Percentiles rank a stretch among this genome's conserved stretches.
Conservation (phyloP, 352 stramenopile genomes). For the Globisporangium nodosum region DNA sequence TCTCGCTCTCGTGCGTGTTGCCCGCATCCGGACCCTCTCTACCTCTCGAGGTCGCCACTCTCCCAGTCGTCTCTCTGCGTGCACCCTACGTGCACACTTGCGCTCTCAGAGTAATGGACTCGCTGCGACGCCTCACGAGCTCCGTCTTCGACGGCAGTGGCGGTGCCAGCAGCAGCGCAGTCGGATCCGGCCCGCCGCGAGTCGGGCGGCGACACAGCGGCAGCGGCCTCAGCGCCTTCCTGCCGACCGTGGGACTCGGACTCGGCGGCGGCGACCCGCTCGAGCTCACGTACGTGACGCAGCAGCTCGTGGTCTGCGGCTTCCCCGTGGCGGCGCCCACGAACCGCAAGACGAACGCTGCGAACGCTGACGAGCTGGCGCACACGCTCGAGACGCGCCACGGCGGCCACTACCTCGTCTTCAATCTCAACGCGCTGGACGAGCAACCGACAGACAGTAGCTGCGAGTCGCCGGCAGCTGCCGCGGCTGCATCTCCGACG, state of each 20-base stretch:
- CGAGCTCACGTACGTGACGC: constrained; percentile 72
- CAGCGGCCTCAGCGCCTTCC: constrained; percentile 14
- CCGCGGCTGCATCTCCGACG: background rate
- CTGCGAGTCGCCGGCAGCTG: constrained; percentile 1
- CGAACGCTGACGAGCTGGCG: constrained; percentile 69
- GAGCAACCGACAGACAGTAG: constrained; percentile 9
- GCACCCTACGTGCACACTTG: background rate
- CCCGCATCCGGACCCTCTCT: too few species aligned
- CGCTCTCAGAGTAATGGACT: constrained; percentile 39
- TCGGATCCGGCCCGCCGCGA: constrained; percentile 17
- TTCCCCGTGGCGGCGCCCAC: constrained; percentile 46
- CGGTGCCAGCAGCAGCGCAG: background rate
- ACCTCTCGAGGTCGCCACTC: too few species aligned
- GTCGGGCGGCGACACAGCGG: constrained; percentile 31
- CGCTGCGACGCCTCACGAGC: constrained; percentile 65
- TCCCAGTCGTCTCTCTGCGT: too few species aligned
- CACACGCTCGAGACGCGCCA: constrained; percentile 50
- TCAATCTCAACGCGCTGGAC: constrained; percentile 70
- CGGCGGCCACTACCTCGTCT: constrained; percentile 63
- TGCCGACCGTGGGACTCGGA: background rate
- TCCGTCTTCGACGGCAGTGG: constrained; percentile 42
- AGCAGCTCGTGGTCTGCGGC: constrained; percentile 58
- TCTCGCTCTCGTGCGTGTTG: too few species aligned
- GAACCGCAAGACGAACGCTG: constrained; percentile 65
- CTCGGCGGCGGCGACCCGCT: constrained; percentile 28